Base-by-base conservation (phyloP, 352 stramenopile species). In the Phytophthora macrochlamydospora region DNA sequence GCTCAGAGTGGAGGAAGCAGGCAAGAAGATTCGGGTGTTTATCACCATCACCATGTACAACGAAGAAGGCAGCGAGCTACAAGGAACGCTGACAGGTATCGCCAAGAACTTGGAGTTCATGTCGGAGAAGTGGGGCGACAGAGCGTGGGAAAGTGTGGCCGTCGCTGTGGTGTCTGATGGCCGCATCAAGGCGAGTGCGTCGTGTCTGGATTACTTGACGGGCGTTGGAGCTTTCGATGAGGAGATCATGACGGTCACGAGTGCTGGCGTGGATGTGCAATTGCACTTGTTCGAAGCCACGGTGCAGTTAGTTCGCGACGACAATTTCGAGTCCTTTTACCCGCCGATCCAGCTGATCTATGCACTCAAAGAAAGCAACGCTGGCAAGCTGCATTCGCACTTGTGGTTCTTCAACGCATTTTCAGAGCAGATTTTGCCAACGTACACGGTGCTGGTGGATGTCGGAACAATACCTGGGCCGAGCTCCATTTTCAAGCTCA, bases 361-460 rank as follows among this genome's bases (percentile, higher is more conserved):
- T 59, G 79, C 69, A 32, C 69, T 88, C 31, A 88, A 88, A 44
- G 76, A 88, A 61, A 50, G 76, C 58, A 83, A 82, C 28, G 68
- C 64, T 12, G 76, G 79, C 59, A 81, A 85, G 55, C 64, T 88
- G 12, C 74, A 85, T 62, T 85, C 76, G 29, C 79, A 85, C 50
- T 30, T 84, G 24, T 88, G 76, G 79, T 85, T 85, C 59, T 88
- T 85, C 56, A 85, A 78, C 46, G 79, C 72, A 14, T 88, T 88
- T 45, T 66, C 71, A n/a, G 77, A 85, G 56, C 79, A 85, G 48
- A 59, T 88, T 2, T 59, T 82, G 38, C 79, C 79, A 0, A 81
- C 53, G 38, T 88, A 88, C 66, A 84, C 75, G 0, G 70, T 85
- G 7, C 56, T 88, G 0, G 58, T 88, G 24, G 79, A 85, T n/a